A percentile compares a stretch with the other conserved stretches of the same genome.
Evolutionary conservation across 2,329 filamentous ascomycete genomes (phyloP).

Genomic region (Achaetomium macrosporum): DNA sequence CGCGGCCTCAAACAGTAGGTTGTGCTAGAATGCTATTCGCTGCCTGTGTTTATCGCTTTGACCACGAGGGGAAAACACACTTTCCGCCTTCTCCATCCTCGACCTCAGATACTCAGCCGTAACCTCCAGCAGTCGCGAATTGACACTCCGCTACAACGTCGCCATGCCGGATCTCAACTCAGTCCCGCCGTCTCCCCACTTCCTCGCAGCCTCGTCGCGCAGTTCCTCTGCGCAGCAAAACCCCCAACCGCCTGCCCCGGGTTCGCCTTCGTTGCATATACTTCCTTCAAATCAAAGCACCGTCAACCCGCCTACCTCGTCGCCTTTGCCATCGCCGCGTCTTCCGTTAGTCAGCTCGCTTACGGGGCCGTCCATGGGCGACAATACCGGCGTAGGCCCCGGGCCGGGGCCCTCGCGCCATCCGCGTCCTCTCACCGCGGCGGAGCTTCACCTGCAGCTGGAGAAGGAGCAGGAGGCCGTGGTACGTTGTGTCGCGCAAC

Average conservation of each 20-base stretch:
- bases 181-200: conserved; percentile 45
- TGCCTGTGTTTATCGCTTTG: no score
- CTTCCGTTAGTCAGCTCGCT: conserved; percentile 27
- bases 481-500: conserved; percentile 44
- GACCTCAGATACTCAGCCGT: neutral
- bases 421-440: conserved; percentile 78
- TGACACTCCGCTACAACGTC: neutral
- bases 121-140: neutral
- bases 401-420: conserved; percentile 74
- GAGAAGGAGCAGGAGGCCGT: conserved; percentile 96
- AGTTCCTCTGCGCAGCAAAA: conserved; percentile 39
- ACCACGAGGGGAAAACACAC: no score
- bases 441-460: conserved; percentile 81
- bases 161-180: conserved; percentile 53
- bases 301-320: conserved; percentile 37
- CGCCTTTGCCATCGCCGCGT: conserved; percentile 31
- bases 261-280: conserved; percentile 47
- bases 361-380: conserved; percentile 23
- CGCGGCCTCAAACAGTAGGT: neutral
- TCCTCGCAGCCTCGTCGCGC: conserved; percentile 39
- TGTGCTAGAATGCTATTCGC: neutral
- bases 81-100: no score
- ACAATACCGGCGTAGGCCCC: conserved; percentile 43
- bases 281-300: conserved; percentile 51
- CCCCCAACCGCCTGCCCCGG: conserved; percentile 34